phyloP scores from a whole-genome alignment of 345 rosid species.

The Linum lewisii region DNA sequence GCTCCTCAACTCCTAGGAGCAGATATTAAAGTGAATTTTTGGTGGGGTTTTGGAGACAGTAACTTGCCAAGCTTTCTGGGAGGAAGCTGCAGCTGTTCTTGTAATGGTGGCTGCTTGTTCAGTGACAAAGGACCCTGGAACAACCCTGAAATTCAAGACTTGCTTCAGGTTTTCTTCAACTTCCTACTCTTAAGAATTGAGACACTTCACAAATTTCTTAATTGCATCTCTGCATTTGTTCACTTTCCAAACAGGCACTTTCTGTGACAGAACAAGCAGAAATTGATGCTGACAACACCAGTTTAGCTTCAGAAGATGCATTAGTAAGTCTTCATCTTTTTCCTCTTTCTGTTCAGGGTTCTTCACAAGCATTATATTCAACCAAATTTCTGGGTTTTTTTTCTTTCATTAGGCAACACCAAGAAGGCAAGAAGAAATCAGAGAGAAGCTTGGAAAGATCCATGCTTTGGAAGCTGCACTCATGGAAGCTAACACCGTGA shows the following conservation, averaged over 20 bases:
- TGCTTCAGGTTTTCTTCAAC: conserved; percentile 35
- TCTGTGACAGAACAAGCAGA: conserved; percentile 22
- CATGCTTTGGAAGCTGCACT: conserved; percentile 35
- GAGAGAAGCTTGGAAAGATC: conserved; percentile 17
- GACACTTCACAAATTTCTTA: background rate
- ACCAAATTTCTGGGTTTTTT: background rate
- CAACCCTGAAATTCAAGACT: conserved; percentile 40
- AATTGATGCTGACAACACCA: conserved; percentile 14
- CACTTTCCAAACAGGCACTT: conserved; percentile 22
- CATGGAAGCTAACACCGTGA: conserved; percentile 7
- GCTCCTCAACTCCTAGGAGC: background rate
- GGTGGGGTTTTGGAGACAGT: conserved; percentile 18
- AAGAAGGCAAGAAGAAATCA: conserved; percentile 10
- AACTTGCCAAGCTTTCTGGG: conserved; percentile 54
- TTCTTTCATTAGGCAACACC: conserved; percentile 9
- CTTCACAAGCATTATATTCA: background rate
- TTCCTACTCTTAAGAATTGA: background rate
- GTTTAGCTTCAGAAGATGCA: conserved; percentile 14
- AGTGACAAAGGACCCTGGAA: conserved; percentile 68
- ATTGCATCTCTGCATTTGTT: background rate
- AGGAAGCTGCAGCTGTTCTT: conserved; percentile 52
- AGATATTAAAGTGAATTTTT: background rate
- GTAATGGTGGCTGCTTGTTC: conserved; percentile 47
- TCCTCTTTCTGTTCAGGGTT: background rate
- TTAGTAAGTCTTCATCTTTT: conserved; percentile 15